Conservation (phyloP, 73 alveolate genomes). For the Paramecium tetraurelia region DNA sequence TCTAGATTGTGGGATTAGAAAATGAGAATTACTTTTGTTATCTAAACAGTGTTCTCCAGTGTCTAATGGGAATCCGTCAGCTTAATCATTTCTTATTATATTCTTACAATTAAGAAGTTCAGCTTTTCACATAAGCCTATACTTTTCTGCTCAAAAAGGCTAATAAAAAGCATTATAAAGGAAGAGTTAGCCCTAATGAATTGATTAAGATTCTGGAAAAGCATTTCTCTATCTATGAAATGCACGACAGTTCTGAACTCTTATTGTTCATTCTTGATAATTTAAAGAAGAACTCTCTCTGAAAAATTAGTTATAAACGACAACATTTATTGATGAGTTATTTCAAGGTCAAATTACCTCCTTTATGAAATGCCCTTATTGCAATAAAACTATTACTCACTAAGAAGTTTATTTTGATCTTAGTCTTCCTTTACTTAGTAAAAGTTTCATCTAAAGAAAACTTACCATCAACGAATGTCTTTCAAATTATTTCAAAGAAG, state of each 20-base stretch:
- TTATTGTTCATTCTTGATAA: background rate
- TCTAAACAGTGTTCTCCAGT: background rate
- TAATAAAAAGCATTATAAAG: background rate
- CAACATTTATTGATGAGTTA: background rate
- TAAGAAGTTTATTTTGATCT: background rate
- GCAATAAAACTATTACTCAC: background rate
- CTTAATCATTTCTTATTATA: background rate
- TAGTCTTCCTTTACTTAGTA: background rate
- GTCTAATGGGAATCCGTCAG: background rate
- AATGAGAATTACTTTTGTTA: background rate
- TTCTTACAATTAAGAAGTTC: background rate
- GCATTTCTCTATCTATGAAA: background rate
- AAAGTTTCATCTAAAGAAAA: background rate
- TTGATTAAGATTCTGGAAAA: background rate
- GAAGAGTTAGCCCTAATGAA: background rate
- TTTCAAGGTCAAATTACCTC: background rate
- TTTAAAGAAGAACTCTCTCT: background rate
- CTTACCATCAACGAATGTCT: background rate
- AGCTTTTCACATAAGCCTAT: background rate
- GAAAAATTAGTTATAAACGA: background rate
- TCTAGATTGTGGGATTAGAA: background rate
- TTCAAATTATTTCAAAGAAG: background rate
- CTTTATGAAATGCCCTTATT: background rate
- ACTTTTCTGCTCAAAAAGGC: background rate
- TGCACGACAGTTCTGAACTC: background rate